Evolutionary conservation across 2,329 filamentous ascomycete genomes (phyloP), one percentile per base, ranked within the genome.

Genomic region (Epichloe festucae): DNA sequence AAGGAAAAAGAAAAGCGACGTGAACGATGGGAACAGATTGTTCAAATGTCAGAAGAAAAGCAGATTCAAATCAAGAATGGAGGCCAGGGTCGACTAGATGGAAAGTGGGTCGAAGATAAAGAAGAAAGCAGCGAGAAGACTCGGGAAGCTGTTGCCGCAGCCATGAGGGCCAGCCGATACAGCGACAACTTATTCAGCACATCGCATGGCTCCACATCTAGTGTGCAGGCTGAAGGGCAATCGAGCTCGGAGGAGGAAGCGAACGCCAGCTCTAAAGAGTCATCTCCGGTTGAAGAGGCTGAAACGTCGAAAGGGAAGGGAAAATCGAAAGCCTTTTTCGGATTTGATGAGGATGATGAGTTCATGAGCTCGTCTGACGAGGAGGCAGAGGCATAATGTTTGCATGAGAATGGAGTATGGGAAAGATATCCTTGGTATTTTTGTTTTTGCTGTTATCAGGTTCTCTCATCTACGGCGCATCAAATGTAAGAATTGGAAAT

Each of bases 51-150:
- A 0, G 91, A 97, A 65, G 78, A 82, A 55, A 85, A 83, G 59
- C 85, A 95, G 60, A 84, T 89, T 38, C 90, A 95, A 62, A 79
- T 96, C 49, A 84, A 80, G 66, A 82, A 83, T 54, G 89, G 87
- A 10, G 75, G 78, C 57, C 77, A 81, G 59, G 80, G 82, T 50
- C 77, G 84, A 65, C 68, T 96, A 41, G 89, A 96, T 62, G 89
- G 88, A 0, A 86, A 91, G 64, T 98, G 91, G 89, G 83, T 97
- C 41, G 93, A 98, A 65, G 85, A 89, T 57, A 95, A 94, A 67
- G 90, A 96, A 60, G 89, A 95, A 64, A 86, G 85, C 27, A 84
- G 81, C 57, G 89, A 94, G 70, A 85, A 86, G 66, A 91, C 89
- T 0, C 74, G 87, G 41, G 82, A 87, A 59, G 87, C 87, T 3